Evolutionary conservation across 2,329 filamentous ascomycete genomes (phyloP).

Genomic region (Didymella lethalis): DNA sequence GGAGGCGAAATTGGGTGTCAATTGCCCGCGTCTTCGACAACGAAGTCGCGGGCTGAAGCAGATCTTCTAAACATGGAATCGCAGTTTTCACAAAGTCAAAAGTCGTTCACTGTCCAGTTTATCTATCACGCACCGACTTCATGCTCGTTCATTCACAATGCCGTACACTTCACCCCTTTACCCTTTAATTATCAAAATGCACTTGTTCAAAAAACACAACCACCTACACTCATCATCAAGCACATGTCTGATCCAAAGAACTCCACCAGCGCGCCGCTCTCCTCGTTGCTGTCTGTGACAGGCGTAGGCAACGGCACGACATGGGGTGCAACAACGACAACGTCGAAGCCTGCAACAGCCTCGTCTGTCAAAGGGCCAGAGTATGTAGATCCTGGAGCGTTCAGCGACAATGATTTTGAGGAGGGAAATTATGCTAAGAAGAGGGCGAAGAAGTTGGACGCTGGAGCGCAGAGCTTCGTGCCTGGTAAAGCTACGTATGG

Average conservation of each 20-base stretch:
- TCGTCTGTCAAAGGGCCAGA: neutral
- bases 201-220: neutral
- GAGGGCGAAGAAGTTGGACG: neutral
- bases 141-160: neutral
- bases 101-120: neutral
- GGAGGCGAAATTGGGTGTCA: neutral
- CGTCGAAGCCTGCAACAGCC: neutral
- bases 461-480: neutral
- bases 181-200: neutral
- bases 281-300: neutral
- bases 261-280: neutral
- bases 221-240: neutral
- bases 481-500: neutral
- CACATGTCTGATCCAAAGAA: neutral
- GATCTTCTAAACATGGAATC: neutral
- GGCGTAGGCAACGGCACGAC: conserved; percentile 3
- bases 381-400: neutral
- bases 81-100: neutral
- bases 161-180: neutral
- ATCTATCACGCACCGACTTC: neutral
- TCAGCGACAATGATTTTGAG: neutral
- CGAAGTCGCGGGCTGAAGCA: neutral
- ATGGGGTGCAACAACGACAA: neutral
- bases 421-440: neutral
- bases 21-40: neutral